These are phyloP conservation scores for Xylariaceae sp. DNA, from an alignment of 2,329 filamentous ascomycete genomes.

Conservation along the genomic window DNA sequence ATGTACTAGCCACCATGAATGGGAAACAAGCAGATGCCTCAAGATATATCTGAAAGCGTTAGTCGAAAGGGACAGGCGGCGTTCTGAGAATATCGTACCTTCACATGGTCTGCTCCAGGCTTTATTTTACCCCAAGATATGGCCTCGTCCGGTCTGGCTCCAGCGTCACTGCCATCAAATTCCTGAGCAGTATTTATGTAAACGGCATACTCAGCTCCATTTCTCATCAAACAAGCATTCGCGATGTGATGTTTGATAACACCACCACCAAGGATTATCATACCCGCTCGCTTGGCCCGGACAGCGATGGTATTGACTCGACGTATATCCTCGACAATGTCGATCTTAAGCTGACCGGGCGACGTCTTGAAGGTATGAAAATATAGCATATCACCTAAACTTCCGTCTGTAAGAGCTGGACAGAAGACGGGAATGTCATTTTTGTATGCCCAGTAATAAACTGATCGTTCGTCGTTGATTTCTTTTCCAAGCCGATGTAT, in stretches of 20 bases:
- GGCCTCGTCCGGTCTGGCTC: constrained; percentile 90
- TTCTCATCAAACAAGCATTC: constrained; percentile 95
- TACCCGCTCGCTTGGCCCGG: constrained; percentile 81
- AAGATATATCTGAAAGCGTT: constrained; percentile 52
- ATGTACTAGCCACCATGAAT: constrained; percentile 65
- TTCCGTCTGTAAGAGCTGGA: constrained; percentile 91
- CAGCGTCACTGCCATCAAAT: constrained; percentile 95
- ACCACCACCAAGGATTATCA: constrained; percentile 93
- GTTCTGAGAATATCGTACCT: constrained; percentile 51
- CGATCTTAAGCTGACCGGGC: constrained; percentile 76
- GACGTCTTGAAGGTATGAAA: constrained; percentile 95
- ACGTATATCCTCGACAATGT: constrained; percentile 92
- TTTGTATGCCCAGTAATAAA: constrained; percentile 97
- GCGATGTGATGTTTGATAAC: constrained; percentile 99
- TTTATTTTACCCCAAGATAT: constrained; percentile 99
- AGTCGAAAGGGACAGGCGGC: constrained; percentile 10
- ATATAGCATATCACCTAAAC: constrained; percentile 95
- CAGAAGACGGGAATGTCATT: constrained; percentile 98
- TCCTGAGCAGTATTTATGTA: constrained; percentile 98
- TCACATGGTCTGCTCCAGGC: constrained; percentile 79
- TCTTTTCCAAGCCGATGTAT: constrained; percentile 88
- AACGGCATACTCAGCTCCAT: constrained; percentile 93
- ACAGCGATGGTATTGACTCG: constrained; percentile 90
- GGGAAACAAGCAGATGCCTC: constrained; percentile 66
- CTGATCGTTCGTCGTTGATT: constrained; percentile 87